Percentiles rank a stretch among this genome's conserved stretches.
Conservation (phyloP, 331 rosid genomes). For the Acacia pycnantha region DNA sequence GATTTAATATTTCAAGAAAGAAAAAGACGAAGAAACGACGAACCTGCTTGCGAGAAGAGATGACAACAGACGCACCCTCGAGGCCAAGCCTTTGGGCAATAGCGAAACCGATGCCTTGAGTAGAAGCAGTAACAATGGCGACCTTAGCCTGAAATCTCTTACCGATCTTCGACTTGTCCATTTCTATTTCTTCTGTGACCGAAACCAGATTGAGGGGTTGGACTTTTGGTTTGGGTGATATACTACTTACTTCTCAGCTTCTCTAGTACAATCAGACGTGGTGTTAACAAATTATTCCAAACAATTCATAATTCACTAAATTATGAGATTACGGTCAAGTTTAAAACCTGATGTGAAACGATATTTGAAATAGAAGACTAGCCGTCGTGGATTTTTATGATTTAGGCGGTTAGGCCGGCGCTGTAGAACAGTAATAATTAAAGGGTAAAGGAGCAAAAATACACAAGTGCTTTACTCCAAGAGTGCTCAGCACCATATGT, state of each 20-base stretch:
- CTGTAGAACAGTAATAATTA: too few relatives aligned
- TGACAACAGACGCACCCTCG: constrained; percentile 85
- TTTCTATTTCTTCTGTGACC: neutral
- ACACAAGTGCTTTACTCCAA: too few relatives aligned
- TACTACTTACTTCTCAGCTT: neutral
- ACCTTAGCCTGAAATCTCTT: constrained; percentile 74
- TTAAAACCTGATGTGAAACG: too few relatives aligned
- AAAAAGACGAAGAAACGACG: neutral
- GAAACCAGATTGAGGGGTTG: neutral
- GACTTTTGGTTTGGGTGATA: neutral
- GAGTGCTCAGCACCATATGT: too few relatives aligned
- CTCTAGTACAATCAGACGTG: neutral
- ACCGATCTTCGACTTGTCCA: constrained; percentile 43
- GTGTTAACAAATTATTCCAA: too few relatives aligned
- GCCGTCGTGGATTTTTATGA: too few relatives aligned
- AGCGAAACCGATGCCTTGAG: constrained; percentile 88
- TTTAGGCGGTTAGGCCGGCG: too few relatives aligned
- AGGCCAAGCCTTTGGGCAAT: constrained; percentile 87
- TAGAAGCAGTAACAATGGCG: constrained; percentile 86
- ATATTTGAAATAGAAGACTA: too few relatives aligned
- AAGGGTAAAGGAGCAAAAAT: too few relatives aligned
- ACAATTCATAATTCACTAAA: too few relatives aligned
- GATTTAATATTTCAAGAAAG: neutral
- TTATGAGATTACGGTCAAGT: too few relatives aligned
- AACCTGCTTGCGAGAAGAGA: constrained; percentile 95